Conservation (phyloP, 495 filamentous ascomycete genomes). For the Tuber microsphaerosporum region DNA sequence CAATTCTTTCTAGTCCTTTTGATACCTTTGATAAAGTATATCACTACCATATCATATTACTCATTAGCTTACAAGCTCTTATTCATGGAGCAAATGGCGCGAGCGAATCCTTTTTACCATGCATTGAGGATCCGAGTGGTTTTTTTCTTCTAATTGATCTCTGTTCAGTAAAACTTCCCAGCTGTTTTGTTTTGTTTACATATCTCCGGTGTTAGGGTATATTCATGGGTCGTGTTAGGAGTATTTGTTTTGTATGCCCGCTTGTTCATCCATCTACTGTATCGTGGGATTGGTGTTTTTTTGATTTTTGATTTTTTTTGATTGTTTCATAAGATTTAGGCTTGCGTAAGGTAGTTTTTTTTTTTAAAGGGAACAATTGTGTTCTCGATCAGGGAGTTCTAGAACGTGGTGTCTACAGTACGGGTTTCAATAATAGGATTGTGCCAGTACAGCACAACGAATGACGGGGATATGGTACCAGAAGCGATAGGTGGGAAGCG, state of each 20-base stretch:
- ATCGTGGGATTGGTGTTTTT: not conserved
- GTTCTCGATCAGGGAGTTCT: not conserved
- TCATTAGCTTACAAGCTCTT: not conserved
- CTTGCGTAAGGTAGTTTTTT: not conserved
- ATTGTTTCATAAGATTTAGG: not conserved
- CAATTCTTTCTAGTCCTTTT: not conserved
- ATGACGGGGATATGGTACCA: not conserved
- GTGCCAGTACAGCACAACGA: not conserved
- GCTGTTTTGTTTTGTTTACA: not conserved
- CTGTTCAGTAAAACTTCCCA: not conserved
- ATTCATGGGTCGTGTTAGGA: not conserved
- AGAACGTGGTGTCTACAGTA: not conserved
- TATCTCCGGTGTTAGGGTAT: not conserved
- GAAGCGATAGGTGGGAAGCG: not conserved
- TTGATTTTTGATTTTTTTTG: not conserved
- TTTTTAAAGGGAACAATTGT: not conserved
- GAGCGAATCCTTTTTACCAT: not conserved
- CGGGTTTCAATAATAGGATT: not conserved
- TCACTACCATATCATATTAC: not conserved
- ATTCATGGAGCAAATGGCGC: not conserved
- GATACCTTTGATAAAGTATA: not conserved
- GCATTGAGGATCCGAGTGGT: not conserved
- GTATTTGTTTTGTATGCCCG: not conserved
- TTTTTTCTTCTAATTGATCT: not conserved
- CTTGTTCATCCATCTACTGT: not conserved